Conservation (phyloP, 2,329 filamentous ascomycete genomes). For the Chaetomiaceae sp. region DNA sequence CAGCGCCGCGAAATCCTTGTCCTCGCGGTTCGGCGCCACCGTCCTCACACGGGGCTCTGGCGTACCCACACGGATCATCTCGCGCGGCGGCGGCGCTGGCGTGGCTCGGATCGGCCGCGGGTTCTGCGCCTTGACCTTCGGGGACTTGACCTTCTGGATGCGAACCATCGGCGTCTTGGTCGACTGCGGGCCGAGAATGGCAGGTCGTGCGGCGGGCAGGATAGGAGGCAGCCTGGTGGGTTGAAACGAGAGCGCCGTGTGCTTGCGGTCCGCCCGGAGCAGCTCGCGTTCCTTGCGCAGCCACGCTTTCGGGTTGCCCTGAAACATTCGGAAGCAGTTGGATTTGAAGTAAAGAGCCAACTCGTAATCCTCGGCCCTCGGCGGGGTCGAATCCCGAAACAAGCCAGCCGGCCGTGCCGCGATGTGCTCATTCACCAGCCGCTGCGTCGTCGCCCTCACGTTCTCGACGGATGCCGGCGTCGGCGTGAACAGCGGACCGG, state of each 20-base stretch:
- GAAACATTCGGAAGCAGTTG: conserved; percentile 44
- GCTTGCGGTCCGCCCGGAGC: conserved; percentile 45
- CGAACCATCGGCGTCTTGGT: conserved; percentile 24
- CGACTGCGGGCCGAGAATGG: conserved; percentile 24
- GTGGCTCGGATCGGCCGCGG: conserved; percentile 34
- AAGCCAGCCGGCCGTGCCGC: conserved; percentile 38
- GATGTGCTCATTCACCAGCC: conserved; percentile 48
- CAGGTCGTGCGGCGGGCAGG: conserved; percentile 37
- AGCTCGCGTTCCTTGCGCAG: conserved; percentile 46
- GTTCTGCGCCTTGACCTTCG: conserved; percentile 15
- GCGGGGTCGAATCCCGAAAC: conserved; percentile 43
- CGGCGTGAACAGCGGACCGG: conserved; percentile 47
- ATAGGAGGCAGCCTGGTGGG: conserved; percentile 35
- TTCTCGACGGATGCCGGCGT: conserved; percentile 37
- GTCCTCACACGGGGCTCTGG: conserved; percentile 48
- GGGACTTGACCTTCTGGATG: conserved; percentile 28
- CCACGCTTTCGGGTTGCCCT: conserved; percentile 43
- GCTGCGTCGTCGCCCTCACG: conserved; percentile 33
- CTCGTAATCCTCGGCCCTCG: conserved; percentile 50
- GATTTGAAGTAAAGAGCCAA: conserved; percentile 49
- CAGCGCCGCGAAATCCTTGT: conserved; percentile 72
- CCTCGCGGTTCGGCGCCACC: conserved; percentile 66
- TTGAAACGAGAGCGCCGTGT: conserved; percentile 35
- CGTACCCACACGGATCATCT: conserved; percentile 38
- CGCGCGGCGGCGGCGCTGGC: conserved; percentile 27